Percentiles rank a stretch among this genome's conserved stretches.
Conservation (phyloP, 305 asterid genomes). For the Petunia hybrid region DNA sequence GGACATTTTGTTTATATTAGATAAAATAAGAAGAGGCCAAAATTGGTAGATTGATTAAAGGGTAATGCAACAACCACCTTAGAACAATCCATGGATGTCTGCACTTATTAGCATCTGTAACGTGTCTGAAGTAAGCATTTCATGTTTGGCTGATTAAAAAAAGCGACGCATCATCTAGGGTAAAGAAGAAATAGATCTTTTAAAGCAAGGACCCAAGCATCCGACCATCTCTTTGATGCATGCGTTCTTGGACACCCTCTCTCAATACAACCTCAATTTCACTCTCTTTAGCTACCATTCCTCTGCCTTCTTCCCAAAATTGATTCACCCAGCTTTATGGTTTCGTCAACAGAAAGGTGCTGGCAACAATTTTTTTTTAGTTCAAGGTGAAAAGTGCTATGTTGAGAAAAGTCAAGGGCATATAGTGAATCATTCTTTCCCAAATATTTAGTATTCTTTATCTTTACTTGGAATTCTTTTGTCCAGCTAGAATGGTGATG, state of each 20-base stretch:
- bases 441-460: neutral
- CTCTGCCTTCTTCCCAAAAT: neutral
- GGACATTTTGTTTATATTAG: slow-evolving; percentile 16
- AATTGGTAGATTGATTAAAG: neutral
- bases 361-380: neutral
- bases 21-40: neutral
- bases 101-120: neutral
- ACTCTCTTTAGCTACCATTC: neutral
- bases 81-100: neutral
- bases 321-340: neutral
- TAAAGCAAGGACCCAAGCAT: neutral
- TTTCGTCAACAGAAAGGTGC: neutral
- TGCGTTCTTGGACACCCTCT: neutral
- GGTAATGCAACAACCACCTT: neutral
- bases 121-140: neutral
- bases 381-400: neutral
- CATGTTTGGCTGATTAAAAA: neutral
- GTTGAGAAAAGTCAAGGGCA: neutral
- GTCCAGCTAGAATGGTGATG: slow-evolving; percentile 88
- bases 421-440: neutral
- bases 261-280: neutral
- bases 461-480: neutral
- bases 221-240: neutral
- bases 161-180: neutral
- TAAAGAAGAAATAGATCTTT: neutral